phyloP scores from a whole-genome alignment of 495 filamentous ascomycete genomes.

The Hypomontagnella submonticulosa region DNA sequence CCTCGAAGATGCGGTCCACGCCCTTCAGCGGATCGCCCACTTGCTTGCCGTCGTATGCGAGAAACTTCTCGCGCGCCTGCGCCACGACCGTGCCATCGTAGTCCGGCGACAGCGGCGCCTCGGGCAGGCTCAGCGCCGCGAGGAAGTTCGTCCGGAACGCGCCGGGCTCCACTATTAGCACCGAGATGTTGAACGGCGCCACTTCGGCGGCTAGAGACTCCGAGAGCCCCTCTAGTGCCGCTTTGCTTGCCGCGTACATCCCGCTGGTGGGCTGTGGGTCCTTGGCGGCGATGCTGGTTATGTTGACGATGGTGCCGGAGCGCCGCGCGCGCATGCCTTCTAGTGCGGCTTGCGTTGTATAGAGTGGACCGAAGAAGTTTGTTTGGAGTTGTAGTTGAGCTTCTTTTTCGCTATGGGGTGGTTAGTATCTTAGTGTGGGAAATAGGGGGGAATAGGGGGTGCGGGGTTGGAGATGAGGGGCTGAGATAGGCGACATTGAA shows the following conservation, averaged over 20 bases:
- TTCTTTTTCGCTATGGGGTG: constrained; percentile 49
- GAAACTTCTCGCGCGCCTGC: constrained; percentile 19
- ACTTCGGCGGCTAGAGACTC: constrained; percentile 55
- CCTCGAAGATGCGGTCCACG: constrained; percentile 54
- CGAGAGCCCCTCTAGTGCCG: constrained; percentile 52
- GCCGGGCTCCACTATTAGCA: constrained; percentile 57
- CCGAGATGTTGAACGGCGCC: constrained; percentile 52
- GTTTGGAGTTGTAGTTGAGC: constrained; percentile 58
- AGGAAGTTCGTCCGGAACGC: constrained; percentile 50
- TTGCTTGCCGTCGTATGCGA: constrained; percentile 45
- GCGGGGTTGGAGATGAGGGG: neutral
- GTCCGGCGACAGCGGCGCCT: constrained; percentile 29
- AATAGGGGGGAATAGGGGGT: neutral
- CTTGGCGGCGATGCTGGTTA: constrained; percentile 57
- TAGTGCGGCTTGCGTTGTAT: constrained; percentile 57
- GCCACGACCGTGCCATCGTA: constrained; percentile 41
- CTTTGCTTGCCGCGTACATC: constrained; percentile 59
- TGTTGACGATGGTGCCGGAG: constrained; percentile 60
- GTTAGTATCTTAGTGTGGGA: neutral
- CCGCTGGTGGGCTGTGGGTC: constrained; percentile 51
- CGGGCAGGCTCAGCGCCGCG: constrained; percentile 20
- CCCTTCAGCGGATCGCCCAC: constrained; percentile 55
- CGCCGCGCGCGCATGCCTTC: constrained; percentile 59
- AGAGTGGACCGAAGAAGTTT: constrained; percentile 62
- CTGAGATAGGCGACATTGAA: too few relatives aligned